A percentile compares a stretch with the other conserved stretches of the same genome.
These are phyloP conservation scores for Ceratobasidium sp. DNA, from an alignment of 1,284 basidiomycete species.

Conservation along the genomic window DNA sequence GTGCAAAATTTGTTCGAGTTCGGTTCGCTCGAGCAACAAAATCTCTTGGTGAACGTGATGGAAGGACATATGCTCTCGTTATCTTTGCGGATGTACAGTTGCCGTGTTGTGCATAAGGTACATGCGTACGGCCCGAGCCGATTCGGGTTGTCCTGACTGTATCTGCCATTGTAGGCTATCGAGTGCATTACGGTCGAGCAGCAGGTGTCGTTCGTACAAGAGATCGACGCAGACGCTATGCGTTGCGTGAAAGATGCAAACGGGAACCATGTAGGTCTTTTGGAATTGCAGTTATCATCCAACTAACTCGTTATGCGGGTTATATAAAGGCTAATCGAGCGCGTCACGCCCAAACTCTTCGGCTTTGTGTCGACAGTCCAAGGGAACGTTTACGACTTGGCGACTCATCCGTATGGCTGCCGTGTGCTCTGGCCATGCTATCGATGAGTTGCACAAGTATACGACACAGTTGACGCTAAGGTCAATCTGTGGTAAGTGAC, in stretches of 20 bases:
- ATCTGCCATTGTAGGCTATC: constrained; percentile 70
- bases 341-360: constrained; percentile 81
- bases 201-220: constrained; percentile 67
- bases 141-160: constrained; percentile 17
- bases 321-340: constrained; percentile 86
- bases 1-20: constrained; percentile 62
- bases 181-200: constrained; percentile 85
- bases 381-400: constrained; percentile 86
- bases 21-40: constrained; percentile 83
- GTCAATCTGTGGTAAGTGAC: constrained; percentile 85
- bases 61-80: constrained; percentile 82
- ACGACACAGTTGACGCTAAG: constrained; percentile 79
- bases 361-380: constrained; percentile 83
- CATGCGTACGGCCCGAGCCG: neutral
- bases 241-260: too few species aligned
- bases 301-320: constrained; percentile 62
- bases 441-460: constrained; percentile 87
- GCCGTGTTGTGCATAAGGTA: constrained; percentile 91
- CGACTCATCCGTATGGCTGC: constrained; percentile 94
- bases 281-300: neutral
- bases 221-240: too few species aligned
- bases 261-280: constrained; percentile 84
- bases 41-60: constrained; percentile 79
- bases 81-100: constrained; percentile 96
- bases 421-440: constrained; percentile 92